phyloP scores from a whole-genome alignment of 148 eudicot species.

The Diospyros lotus region DNA sequence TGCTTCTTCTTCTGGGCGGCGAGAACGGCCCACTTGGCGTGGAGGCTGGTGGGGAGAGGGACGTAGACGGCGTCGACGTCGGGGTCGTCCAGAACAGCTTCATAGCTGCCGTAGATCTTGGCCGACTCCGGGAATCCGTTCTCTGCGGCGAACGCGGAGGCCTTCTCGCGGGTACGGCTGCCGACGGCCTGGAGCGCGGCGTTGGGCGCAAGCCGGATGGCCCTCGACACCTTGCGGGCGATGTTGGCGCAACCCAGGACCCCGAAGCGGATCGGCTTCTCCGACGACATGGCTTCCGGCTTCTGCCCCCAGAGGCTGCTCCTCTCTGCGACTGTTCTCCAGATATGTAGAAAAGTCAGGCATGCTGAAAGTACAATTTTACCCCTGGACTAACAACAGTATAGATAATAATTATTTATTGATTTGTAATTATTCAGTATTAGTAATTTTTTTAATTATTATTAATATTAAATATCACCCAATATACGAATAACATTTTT shows the following conservation, averaged over 20 bases:
- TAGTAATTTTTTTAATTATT: no score
- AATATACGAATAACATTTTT: no score
- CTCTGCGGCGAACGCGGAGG: neutral
- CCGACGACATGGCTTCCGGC: no score
- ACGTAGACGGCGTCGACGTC: neutral
- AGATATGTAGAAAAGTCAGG: no score
- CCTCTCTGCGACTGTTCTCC: no score
- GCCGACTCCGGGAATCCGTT: conserved; percentile 5
- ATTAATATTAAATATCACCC: no score
- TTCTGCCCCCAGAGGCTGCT: no score
- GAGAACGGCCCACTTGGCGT: conserved; percentile 1
- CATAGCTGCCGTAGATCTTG: neutral
- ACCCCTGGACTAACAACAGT: no score
- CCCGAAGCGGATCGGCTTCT: neutral
- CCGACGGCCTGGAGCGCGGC: neutral
- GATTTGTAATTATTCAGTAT: no score
- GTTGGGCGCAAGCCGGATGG: neutral
- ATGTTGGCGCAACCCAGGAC: neutral
- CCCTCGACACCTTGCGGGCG: conserved; percentile 1
- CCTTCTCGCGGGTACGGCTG: conserved; percentile 2
- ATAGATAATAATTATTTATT: no score
- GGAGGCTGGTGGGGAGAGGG: conserved; percentile 6
- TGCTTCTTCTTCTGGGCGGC: conserved; percentile 13
- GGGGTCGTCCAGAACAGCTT: neutral
- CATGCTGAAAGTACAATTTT: no score